phyloP scores from a whole-genome alignment of 2,329 filamentous ascomycete species.

The Lithohypha guttulata region DNA sequence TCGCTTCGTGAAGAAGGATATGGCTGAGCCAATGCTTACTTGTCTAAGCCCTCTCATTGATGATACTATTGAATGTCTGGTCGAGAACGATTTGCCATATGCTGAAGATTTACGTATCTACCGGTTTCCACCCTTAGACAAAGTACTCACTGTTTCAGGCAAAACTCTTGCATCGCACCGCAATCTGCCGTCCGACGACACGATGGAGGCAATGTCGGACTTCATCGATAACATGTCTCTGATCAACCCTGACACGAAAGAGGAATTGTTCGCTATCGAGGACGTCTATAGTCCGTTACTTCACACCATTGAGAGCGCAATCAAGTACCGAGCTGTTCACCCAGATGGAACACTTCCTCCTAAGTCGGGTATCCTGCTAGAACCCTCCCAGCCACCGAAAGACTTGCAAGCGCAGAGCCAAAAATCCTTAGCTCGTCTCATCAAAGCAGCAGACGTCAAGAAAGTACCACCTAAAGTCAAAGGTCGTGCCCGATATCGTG shows the following conservation, averaged over 20 bases:
- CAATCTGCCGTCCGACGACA: constrained; percentile 63
- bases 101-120: constrained; percentile 87
- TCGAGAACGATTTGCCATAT: constrained; percentile 85
- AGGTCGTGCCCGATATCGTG: constrained; percentile 53
- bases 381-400: constrained; percentile 62
- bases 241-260: constrained; percentile 62
- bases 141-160: constrained; percentile 76
- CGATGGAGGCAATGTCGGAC: constrained; percentile 72
- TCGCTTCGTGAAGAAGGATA: constrained; percentile 72
- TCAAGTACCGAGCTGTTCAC: constrained; percentile 70
- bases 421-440: constrained; percentile 51
- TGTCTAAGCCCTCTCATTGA: constrained; percentile 74
- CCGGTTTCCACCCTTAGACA: constrained; percentile 80
- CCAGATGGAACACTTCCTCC: constrained; percentile 54
- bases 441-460: constrained; percentile 66
- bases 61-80: constrained; percentile 67
- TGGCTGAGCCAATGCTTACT: constrained; percentile 64
- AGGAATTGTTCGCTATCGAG: constrained; percentile 66
- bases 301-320: constrained; percentile 79
- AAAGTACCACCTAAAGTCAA: constrained; percentile 75
- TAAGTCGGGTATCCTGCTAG: constrained; percentile 53
- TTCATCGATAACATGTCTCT: constrained; percentile 94
- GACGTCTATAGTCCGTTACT: constrained; percentile 75
- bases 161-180: constrained; percentile 71
- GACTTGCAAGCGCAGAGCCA: constrained; percentile 52